phyloP scores from a whole-genome alignment of 2,329 filamentous ascomycete species.

The Dryadomyces quercivorus region DNA sequence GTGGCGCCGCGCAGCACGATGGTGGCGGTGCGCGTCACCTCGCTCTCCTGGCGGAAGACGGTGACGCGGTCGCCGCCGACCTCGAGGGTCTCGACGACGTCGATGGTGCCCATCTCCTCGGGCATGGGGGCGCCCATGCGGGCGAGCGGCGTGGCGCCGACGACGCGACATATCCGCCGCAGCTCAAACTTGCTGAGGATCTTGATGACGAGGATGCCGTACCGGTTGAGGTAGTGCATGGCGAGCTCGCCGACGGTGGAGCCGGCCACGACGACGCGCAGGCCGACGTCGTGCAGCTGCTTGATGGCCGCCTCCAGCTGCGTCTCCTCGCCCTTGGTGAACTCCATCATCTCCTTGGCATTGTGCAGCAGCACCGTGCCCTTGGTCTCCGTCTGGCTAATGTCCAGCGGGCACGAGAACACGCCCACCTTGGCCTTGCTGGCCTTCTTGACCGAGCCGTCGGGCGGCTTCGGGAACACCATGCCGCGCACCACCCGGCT shows the following conservation, averaged over 20 bases:
- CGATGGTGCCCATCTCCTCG: conserved; percentile 95
- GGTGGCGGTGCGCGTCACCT: conserved; percentile 84
- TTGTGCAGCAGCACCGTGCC: conserved; percentile 95
- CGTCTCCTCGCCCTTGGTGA: conserved; percentile 89
- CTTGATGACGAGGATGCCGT: conserved; percentile 91
- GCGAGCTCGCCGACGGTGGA: conserved; percentile 92
- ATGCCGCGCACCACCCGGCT: conserved; percentile 93
- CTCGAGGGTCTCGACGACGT: conserved; percentile 92
- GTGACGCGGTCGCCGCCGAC: conserved; percentile 97
- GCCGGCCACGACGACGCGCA: conserved; percentile 85
- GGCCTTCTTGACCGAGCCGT: conserved; percentile 83
- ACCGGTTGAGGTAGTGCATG: conserved; percentile 95
- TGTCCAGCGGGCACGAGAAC: conserved; percentile 92
- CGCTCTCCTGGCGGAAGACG: conserved; percentile 93
- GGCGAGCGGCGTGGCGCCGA: conserved; percentile 91
- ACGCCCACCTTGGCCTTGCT: conserved; percentile 91
- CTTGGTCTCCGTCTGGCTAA: conserved; percentile 95
- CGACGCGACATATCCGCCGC: conserved; percentile 85
- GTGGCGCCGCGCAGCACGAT: conserved; percentile 90
- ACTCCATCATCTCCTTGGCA: conserved; percentile 96
- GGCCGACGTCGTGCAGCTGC: conserved; percentile 85
- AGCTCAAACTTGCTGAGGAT: conserved; percentile 98
- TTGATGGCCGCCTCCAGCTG: conserved; percentile 89
- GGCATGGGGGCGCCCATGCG: conserved; percentile 96
- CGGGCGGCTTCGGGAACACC: conserved; percentile 95